phyloP scores from a whole-genome alignment of 176 grass and related monocot genomes.

The Zoysia pacifica region DNA sequence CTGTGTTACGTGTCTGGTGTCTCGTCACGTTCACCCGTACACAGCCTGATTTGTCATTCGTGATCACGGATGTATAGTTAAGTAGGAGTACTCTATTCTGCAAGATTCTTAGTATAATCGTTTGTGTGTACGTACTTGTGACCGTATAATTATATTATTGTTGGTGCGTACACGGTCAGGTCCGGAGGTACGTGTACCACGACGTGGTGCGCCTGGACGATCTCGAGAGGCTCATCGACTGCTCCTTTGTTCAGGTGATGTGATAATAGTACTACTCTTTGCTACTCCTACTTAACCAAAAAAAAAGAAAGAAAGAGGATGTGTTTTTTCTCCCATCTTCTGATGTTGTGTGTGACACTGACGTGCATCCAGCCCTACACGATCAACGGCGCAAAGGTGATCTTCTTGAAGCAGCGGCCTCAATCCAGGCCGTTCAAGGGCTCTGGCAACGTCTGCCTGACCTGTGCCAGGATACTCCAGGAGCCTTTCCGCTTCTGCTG shows the following conservation, averaged over 20 bases:
- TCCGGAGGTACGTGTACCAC: conserved; percentile 91
- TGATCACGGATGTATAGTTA: too few species aligned
- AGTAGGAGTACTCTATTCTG: too few species aligned
- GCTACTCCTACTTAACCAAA: not conserved
- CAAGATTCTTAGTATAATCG: too few species aligned
- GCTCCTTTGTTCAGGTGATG: conserved; percentile 84
- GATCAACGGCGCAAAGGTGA: conserved; percentile 96
- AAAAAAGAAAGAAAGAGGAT: too few species aligned
- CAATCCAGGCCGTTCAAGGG: conserved; percentile 98
- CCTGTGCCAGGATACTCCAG: conserved; percentile 94
- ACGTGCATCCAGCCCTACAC: conserved; percentile 70
- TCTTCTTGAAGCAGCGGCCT: conserved; percentile 91
- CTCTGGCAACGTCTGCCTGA: conserved; percentile 87
- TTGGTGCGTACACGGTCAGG: conserved; percentile 32
- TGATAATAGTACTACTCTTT: not conserved
- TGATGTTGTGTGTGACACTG: not conserved
- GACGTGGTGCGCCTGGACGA: conserved; percentile 92
- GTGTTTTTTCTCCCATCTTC: not conserved
- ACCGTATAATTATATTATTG: not conserved
- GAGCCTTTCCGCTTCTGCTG: conserved; percentile 99
- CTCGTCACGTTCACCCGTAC: not conserved
- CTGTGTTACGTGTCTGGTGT: not conserved
- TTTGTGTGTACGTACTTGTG: not conserved
- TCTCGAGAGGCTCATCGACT: conserved; percentile 90
- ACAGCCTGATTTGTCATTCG: not conserved